Percentiles rank a stretch among this genome's conserved stretches.
Conservation (phyloP, 108 stramenopile species). For the Skeletonema marinoi region DNA sequence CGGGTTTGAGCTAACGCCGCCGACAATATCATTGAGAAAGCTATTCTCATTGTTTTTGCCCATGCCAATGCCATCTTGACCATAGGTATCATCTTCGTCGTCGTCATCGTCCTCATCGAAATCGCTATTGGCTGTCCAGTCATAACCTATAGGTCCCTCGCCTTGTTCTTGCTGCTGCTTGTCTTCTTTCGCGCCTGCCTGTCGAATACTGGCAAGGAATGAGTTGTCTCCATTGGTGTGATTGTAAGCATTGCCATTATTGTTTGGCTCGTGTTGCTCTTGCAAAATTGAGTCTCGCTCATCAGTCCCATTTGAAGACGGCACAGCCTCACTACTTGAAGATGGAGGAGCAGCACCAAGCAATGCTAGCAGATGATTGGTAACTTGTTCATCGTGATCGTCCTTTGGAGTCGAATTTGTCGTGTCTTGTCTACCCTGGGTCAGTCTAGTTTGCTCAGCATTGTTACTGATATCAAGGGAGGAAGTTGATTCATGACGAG, state of each 20-base stretch:
- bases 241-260: conserved; percentile 16
- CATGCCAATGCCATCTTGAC: neutral
- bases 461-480: neutral
- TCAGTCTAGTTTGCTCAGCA: neutral
- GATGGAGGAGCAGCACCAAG: neutral
- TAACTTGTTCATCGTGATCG: conserved; percentile 5
- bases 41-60: conserved; percentile 3
- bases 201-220: conserved; percentile 1
- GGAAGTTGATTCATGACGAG: neutral
- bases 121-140: neutral
- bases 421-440: neutral
- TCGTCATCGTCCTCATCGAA: conserved; percentile 13
- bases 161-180: neutral
- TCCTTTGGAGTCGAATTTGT: neutral
- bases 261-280: conserved; percentile 1
- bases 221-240: neutral
- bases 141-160: neutral
- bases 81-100: neutral
- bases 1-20: neutral
- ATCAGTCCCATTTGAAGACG: neutral
- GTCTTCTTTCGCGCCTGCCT: neutral
- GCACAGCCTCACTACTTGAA: neutral
- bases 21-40: neutral
- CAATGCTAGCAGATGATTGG: neutral
- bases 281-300: neutral